Percentiles rank a stretch among this genome's conserved stretches.
These are phyloP conservation scores for Fusarium pseudonygamai DNA, from an alignment of 2,329 filamentous ascomycete genomes.

Conservation along the genomic window DNA sequence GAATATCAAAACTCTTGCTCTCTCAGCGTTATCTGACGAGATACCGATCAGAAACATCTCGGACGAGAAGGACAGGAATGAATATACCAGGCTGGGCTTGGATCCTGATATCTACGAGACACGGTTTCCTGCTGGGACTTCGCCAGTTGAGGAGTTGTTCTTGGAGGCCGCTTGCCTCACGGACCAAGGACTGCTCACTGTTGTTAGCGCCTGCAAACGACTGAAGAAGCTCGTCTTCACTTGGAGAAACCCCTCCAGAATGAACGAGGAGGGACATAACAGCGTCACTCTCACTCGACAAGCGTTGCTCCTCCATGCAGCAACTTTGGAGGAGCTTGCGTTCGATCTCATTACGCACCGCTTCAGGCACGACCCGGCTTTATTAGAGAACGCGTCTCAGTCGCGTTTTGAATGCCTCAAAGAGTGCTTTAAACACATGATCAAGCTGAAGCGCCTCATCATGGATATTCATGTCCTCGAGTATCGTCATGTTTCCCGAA, in stretches of 20 bases:
- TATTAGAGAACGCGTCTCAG: background rate
- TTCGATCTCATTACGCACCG: background rate
- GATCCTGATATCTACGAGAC: background rate
- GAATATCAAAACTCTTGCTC: background rate
- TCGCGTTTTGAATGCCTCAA: background rate
- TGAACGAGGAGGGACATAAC: background rate
- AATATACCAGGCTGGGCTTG: accelerated
- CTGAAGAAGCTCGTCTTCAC: background rate
- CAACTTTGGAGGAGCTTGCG: background rate
- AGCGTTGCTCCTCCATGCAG: background rate
- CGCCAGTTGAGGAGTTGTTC: background rate
- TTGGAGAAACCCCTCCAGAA: background rate
- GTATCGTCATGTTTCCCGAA: accelerated
- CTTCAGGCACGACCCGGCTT: background rate
- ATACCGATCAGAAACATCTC: accelerated
- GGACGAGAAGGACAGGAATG: accelerated
- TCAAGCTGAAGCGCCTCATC: background rate
- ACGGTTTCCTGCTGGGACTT: background rate
- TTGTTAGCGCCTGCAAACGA: background rate
- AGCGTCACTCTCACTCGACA: background rate
- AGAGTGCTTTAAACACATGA: background rate
- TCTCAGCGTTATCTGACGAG: accelerated
- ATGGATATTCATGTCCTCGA: background rate
- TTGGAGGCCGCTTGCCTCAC: background rate
- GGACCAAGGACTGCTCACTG: background rate